Conservation (phyloP, 768 basidiomycete genomes). For the Naganishia vaughanmartiniae region DNA sequence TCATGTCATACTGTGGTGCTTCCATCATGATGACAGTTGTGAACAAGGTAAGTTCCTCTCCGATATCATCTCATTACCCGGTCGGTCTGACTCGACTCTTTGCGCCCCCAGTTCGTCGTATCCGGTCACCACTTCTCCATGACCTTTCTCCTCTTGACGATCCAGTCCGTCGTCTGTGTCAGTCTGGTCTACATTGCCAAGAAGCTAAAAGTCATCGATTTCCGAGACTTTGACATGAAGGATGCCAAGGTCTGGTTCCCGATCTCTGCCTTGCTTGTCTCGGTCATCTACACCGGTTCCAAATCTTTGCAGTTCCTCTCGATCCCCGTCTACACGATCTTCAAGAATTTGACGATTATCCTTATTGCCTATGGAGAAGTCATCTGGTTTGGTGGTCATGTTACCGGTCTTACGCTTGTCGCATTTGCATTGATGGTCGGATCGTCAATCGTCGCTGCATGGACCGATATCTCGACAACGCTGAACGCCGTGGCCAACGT, state of each 20-base stretch:
- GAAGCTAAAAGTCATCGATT: slow-evolving; percentile 58
- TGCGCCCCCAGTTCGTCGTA: slow-evolving; percentile 74
- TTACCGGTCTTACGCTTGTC: slow-evolving; percentile 80
- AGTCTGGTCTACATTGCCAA: slow-evolving; percentile 72
- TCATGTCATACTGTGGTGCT: slow-evolving; percentile 83
- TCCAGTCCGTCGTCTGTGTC: slow-evolving; percentile 86
- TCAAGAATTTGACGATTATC: slow-evolving; percentile 99
- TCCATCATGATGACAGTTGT: slow-evolving; percentile 96
- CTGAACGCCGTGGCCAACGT: slow-evolving; percentile 38
- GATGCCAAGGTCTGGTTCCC: slow-evolving; percentile 94
- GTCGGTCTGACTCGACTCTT: background rate
- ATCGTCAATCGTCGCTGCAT: slow-evolving; percentile 96
- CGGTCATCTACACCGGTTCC: slow-evolving; percentile 95
- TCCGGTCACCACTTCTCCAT: slow-evolving; percentile 90
- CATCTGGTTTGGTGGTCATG: slow-evolving; percentile 87
- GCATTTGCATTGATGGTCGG: slow-evolving; percentile 94
- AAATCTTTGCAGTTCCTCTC: slow-evolving; percentile 97
- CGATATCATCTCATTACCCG: background rate
- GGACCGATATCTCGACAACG: slow-evolving; percentile 71
- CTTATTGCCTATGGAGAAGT: slow-evolving; percentile 98
- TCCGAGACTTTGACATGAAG: slow-evolving; percentile 74
- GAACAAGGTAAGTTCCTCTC: slow-evolving; percentile 68
- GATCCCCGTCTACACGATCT: slow-evolving; percentile 97
- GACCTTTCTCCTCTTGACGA: slow-evolving; percentile 89
- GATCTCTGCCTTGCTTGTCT: slow-evolving; percentile 84